Evolutionary conservation across 805 yeast genomes (phyloP), one percentile per base, ranked within the genome.

Genomic region (Candida morakotiae): DNA sequence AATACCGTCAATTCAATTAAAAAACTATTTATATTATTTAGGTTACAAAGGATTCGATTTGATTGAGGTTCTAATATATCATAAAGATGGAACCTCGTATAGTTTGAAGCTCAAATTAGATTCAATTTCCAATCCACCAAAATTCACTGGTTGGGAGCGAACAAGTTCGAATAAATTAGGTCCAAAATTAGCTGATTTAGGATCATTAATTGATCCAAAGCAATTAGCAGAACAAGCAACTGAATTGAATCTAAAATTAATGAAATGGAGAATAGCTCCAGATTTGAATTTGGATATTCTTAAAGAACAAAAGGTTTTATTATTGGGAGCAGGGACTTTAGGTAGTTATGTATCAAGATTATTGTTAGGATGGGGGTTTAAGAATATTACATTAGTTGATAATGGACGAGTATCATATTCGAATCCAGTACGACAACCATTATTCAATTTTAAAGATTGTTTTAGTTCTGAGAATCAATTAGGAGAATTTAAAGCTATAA

Each of bases 251-350:
- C 66, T 93, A 41, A 86, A 87, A 61, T 66, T 93, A 31, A 93
- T 93, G 98, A 87, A 88, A 54, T 93, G 99, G 99, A 72, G 98
- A 47, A 76, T 93, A 13, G 87, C 86, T 0, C 98, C 98, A 0
- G 72, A 78, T 7, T 55, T 93, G 3, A 75, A 93, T 51, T 65
- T 93, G 32, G 89, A 85, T 5, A 53, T 62, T 2, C 66, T 93
- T 16, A 74, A 77, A 45, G 41, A 59, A 13, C 73, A 82, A 9
- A 81, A 73, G 45, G 83, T 89, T 26, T 60, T 93, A 29, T 63
- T 93, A 11, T 69, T 93, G n/a, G 99, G 99, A 0, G 85, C 98
- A 0, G 99, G 99, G 5, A 93, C 99, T 2, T 68, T 94, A 6
- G 99, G 98, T 0, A 83, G 94, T 41, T 91, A 91, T 52, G 91